Percentiles rank a stretch among this genome's conserved stretches.
These are phyloP conservation scores for Penicillium pulvis DNA, from an alignment of 495 filamentous ascomycete species.

Conservation along the genomic window DNA sequence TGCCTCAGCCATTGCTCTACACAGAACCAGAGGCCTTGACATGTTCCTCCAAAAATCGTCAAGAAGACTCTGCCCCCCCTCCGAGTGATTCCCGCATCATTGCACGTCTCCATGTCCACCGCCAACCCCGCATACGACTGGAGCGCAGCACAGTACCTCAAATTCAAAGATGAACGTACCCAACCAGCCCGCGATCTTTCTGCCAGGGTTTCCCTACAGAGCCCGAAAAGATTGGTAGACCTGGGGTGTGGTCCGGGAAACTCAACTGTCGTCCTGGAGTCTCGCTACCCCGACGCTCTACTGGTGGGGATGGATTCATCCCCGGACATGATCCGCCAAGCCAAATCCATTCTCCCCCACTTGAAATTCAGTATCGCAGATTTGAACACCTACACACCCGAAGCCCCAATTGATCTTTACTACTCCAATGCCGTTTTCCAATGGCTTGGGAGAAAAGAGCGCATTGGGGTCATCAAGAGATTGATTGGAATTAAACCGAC, in stretches of 20 bases:
- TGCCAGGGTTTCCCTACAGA: constrained; percentile 32
- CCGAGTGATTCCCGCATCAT: constrained; percentile 11
- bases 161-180: constrained; percentile 49
- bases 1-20: too few relatives aligned
- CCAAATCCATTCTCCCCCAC: constrained; percentile 34
- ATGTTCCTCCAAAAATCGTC: constrained; percentile 13
- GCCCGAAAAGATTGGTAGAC: constrained; percentile 48
- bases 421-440: constrained; percentile 60
- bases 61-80: constrained; percentile 12
- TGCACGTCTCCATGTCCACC: constrained; percentile 24
- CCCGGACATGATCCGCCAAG: constrained; percentile 53
- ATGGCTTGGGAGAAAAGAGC: constrained; percentile 47
- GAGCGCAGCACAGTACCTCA: constrained; percentile 52
- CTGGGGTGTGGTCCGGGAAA: constrained; percentile 60
- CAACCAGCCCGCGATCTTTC: constrained; percentile 49
- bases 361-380: constrained; percentile 41
- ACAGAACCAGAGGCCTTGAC: not conserved
- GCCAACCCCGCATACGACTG: constrained; percentile 35
- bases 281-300: constrained; percentile 45
- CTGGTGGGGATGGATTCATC: constrained; percentile 57
- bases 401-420: constrained; percentile 42
- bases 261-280: constrained; percentile 47
- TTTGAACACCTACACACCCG: constrained; percentile 39
- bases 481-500: constrained; percentile 39
- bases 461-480: constrained; percentile 43